phyloP scores from a whole-genome alignment of 768 basidiomycete species.

The Termitomyces sp. region DNA sequence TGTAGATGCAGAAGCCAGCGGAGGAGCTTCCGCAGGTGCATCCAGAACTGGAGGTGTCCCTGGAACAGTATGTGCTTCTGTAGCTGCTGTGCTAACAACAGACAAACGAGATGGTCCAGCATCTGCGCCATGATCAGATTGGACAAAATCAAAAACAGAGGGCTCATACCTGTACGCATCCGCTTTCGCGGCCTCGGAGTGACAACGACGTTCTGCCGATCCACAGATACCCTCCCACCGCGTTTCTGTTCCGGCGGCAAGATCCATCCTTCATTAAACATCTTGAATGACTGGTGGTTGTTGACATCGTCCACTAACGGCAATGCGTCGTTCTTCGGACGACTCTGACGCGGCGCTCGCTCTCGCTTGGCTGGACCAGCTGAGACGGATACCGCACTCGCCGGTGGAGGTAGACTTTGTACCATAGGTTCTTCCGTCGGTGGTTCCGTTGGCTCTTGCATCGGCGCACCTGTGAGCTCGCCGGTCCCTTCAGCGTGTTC shows the following conservation, averaged over 20 bases:
- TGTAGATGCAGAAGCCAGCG: neutral
- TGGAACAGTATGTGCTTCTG: conserved; percentile 43
- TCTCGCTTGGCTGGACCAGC: conserved; percentile 25
- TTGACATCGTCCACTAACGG: conserved; percentile 72
- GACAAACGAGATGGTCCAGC: conserved; percentile 44
- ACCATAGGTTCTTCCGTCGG: neutral
- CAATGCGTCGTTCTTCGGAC: conserved; percentile 35
- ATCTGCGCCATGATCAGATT: conserved; percentile 22
- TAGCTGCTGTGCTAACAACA: conserved; percentile 42
- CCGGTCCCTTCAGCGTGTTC: conserved; percentile 10
- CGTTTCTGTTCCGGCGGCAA: conserved; percentile 72
- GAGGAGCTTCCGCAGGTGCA: neutral
- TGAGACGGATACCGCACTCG: conserved; percentile 39
- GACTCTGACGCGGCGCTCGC: conserved; percentile 13
- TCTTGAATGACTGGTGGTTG: conserved; percentile 67
- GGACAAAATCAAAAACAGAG: conserved; percentile 16
- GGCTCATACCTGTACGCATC: conserved; percentile 40
- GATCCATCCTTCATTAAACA: conserved; percentile 90
- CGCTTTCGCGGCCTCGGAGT: conserved; percentile 56
- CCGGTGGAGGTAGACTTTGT: conserved; percentile 40
- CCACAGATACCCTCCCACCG: conserved; percentile 50
- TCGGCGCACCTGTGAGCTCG: no score
- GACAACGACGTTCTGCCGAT: conserved; percentile 36
- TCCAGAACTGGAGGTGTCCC: conserved; percentile 25
- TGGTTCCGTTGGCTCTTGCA: neutral